A percentile compares a stretch with the other conserved stretches of the same genome.
These are phyloP conservation scores for Zygoascus tannicola DNA, from an alignment of 805 yeast species.

Conservation along the genomic window DNA sequence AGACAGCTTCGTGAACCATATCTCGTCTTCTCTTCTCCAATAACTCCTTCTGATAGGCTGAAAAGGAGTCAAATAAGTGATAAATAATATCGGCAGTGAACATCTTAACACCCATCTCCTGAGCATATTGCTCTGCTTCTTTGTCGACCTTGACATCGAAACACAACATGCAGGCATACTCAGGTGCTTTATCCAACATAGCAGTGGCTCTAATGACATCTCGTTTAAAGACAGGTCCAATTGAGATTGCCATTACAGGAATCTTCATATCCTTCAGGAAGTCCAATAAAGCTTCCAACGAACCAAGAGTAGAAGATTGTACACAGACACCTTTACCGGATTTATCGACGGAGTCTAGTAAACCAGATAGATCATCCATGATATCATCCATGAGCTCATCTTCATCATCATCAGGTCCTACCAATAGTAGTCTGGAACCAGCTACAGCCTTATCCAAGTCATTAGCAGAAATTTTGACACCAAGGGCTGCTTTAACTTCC, in stretches of 20 bases:
- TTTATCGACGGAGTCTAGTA: conserved; percentile 88
- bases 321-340: conserved; percentile 97
- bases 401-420: conserved; percentile 95
- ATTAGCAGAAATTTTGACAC: conserved; percentile 97
- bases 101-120: conserved; percentile 80
- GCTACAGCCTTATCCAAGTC: conserved; percentile 98
- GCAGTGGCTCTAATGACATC: conserved; percentile 97
- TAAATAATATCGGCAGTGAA: conserved; percentile 96
- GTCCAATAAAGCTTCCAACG: conserved; percentile 91
- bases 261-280: conserved; percentile 97
- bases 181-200: conserved; percentile 94
- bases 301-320: conserved; percentile 97
- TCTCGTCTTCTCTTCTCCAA: conserved; percentile 87
- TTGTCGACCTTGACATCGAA: conserved; percentile 95
- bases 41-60: conserved; percentile 81
- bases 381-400: conserved; percentile 96
- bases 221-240: conserved; percentile 96
- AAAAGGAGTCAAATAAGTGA: conserved; percentile 90
- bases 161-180: conserved; percentile 94
- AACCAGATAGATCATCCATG: conserved; percentile 95
- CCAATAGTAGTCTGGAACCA: conserved; percentile 91
- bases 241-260: conserved; percentile 96
- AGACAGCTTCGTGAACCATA: conserved; percentile 77
- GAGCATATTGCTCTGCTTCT: conserved; percentile 97
- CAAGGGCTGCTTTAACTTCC: conserved; percentile 97